A percentile compares a stretch with the other conserved stretches of the same genome.
Conservation (phyloP, 225 moss, liverwort and hornwort genomes). For the Marchantia paleacea region DNA sequence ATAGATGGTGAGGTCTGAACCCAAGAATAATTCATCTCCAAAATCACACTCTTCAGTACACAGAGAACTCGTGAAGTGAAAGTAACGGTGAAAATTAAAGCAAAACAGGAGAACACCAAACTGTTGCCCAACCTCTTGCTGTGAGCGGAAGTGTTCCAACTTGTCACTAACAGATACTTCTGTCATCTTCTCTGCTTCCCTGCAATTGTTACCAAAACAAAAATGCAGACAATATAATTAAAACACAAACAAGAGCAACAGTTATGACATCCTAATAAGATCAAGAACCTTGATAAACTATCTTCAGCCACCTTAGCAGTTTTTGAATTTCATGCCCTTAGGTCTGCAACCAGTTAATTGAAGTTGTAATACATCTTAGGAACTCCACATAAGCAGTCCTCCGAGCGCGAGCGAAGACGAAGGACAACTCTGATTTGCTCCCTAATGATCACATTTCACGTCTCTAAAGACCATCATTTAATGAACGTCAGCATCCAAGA, state of each 20-base stretch:
- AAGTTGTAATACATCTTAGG: background rate
- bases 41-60: background rate
- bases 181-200: slow-evolving; percentile 76
- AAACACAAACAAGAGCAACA: background rate
- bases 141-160: slow-evolving; percentile 65
- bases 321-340: background rate
- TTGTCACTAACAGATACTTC: slow-evolving; percentile 81
- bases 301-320: background rate
- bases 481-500: background rate
- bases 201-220: slow-evolving; percentile 10
- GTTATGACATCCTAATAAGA: background rate
- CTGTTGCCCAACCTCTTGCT: slow-evolving; percentile 56
- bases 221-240: background rate
- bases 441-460: too few relatives aligned
- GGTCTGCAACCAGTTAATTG: background rate
- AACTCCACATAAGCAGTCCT: too few relatives aligned
- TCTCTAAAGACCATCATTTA: background rate
- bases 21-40: background rate
- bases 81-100: background rate
- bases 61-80: background rate
- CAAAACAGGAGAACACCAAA: background rate
- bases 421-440: background rate
- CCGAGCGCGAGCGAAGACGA: too few relatives aligned
- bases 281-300: background rate
- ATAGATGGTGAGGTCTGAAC: background rate